Percentiles rank a stretch among this genome's conserved stretches.
Conservation (phyloP, 176 grass and related monocot species). For the Tillandsia leiboldiana region DNA sequence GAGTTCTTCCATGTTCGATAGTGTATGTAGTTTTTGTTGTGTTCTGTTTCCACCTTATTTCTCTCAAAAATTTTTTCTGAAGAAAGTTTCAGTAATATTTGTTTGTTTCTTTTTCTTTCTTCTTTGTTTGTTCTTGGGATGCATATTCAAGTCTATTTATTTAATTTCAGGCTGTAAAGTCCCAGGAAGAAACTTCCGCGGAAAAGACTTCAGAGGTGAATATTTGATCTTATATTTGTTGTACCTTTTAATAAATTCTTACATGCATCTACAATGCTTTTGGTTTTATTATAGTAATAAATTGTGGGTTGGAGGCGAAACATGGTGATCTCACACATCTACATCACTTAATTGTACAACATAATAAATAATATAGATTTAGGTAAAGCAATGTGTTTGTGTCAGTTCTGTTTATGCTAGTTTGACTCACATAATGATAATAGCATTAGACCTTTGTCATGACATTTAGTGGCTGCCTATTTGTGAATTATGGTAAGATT, state of each 20-base stretch:
- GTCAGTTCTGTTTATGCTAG: too few species aligned
- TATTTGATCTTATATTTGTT: slow-evolving; percentile 20
- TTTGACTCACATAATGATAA: too few species aligned
- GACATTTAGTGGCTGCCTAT: too few species aligned
- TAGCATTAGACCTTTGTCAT: too few species aligned
- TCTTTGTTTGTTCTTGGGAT: neutral
- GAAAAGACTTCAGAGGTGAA: slow-evolving; percentile 47
- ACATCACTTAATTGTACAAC: too few species aligned
- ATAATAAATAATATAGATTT: too few species aligned
- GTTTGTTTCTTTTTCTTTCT: neutral
- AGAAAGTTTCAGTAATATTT: slow-evolving; percentile 7
- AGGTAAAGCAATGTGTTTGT: too few species aligned
- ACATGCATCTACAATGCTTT: neutral
- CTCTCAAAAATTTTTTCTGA: slow-evolving; percentile 4
- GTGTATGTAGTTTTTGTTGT: slow-evolving; percentile 29
- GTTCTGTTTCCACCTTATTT: slow-evolving; percentile 14
- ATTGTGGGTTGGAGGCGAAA: neutral
- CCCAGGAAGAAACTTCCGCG: slow-evolving; percentile 30
- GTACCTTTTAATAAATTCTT: slow-evolving; percentile 1
- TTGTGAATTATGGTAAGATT: too few species aligned
- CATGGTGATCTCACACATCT: too few species aligned
- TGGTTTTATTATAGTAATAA: neutral
- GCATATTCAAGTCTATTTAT: neutral
- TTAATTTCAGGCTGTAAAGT: slow-evolving; percentile 43
- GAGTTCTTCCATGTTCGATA: slow-evolving; percentile 27